Conservation (phyloP, 495 filamentous ascomycete genomes). For the Corynascus novoguineensis region DNA sequence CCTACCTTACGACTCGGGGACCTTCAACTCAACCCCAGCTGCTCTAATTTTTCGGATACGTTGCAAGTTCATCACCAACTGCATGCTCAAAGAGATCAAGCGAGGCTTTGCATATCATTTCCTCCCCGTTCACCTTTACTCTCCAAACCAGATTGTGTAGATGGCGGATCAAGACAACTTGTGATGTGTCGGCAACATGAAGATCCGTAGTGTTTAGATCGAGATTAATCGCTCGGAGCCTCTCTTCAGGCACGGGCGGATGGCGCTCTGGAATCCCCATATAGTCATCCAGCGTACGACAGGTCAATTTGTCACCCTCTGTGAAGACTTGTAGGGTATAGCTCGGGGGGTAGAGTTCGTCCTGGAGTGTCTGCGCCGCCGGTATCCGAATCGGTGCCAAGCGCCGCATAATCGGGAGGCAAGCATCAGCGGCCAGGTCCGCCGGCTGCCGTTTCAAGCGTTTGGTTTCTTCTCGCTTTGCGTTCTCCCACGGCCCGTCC, state of each 20-base stretch:
- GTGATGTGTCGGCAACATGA: background rate
- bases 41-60: conserved; percentile 2
- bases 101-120: conserved; percentile 1
- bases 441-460: background rate
- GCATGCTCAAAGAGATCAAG: background rate
- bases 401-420: conserved; percentile 1
- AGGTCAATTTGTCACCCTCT: background rate
- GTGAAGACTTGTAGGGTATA: conserved; percentile 1
- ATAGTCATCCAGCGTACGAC: background rate
- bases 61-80: background rate
- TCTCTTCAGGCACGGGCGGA: background rate
- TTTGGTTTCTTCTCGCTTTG: background rate
- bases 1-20: conserved; percentile 1
- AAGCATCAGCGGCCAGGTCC: background rate
- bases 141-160: background rate
- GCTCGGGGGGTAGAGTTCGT: background rate
- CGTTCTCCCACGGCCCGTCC: background rate
- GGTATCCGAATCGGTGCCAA: background rate
- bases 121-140: background rate
- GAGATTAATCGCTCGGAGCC: background rate
- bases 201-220: background rate
- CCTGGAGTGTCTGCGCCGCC: background rate
- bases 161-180: background rate
- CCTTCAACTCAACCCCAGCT: background rate
- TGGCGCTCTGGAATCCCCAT: background rate